phyloP scores from a whole-genome alignment of 768 basidiomycete genomes.

The Lentinula aciculospora region DNA sequence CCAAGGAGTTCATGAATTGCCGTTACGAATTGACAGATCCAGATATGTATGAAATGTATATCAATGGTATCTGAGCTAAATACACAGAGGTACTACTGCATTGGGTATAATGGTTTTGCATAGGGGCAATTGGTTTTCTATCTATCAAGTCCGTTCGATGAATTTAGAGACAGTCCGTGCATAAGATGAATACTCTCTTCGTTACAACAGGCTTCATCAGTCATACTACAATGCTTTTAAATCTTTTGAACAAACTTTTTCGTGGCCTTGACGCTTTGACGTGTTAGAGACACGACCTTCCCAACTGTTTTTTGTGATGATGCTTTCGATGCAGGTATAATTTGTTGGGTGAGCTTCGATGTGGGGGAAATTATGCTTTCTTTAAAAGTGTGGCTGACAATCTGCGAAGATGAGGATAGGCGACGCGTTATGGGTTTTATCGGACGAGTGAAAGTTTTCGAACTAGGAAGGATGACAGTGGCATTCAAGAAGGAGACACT shows the following conservation, averaged over 20 bases:
- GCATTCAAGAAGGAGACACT: not conserved
- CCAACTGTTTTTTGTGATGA: not conserved
- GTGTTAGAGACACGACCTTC: not conserved
- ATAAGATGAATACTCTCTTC: no score
- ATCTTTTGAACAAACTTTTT: not conserved
- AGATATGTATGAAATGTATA: no score
- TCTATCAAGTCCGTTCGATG: no score
- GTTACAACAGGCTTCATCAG: no score
- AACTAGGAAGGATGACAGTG: not conserved
- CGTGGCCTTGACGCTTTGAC: not conserved
- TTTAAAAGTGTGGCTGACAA: not conserved
- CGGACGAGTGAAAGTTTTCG: not conserved
- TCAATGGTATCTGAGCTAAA: no score
- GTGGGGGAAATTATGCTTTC: not conserved
- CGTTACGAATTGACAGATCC: no score
- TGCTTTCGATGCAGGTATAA: not conserved
- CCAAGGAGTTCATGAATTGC: no score
- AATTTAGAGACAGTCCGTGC: no score
- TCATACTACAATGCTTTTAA: no score
- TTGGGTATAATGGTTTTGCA: no score
- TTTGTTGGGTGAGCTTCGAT: not conserved
- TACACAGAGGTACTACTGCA: no score
- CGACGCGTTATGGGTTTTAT: not conserved
- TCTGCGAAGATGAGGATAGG: not conserved
- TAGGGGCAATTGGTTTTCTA: no score